Evolutionary conservation across 495 filamentous ascomycete genomes (phyloP), one percentile per base, ranked within the genome.

Genomic region (Penicillium paxilli): DNA sequence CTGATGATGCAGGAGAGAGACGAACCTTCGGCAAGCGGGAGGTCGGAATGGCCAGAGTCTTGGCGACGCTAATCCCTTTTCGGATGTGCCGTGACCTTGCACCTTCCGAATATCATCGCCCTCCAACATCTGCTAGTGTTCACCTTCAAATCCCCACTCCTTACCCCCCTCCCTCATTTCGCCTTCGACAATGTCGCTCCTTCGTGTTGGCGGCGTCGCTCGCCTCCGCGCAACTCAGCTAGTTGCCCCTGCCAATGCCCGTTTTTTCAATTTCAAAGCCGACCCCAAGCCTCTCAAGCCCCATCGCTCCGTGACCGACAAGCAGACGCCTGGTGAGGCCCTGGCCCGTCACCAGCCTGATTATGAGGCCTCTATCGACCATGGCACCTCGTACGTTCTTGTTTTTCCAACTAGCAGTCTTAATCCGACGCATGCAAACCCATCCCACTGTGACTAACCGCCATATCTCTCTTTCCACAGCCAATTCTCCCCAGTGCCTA

Each of bases 401-500:
- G n/a, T n/a, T n/a, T n/a, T n/a, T n/a, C n/a, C n/a, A n/a, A n/a
- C n/a, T n/a, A n/a, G n/a, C n/a, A 17, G 16, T n/a, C 14, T n/a
- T 8, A 19, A 12, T 16, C 35, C 35, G 20, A 17, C 33, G 47
- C 11, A 25, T 30, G 40, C 44, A 51, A 33, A 54, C 38, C 25
- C 26, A n/a, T n/a, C n/a, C n/a, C n/a, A n/a, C n/a, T 47, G 32
- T 52, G 38, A 42, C 68, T 73, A 62, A 74, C 52, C 41, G 41
- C 20, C 35, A 56, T 44, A 44, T 32, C 35, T 35, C 37, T 44
- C n/a, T 16, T 35, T 52, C 12, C 28, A 23, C 58, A 96, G 92
- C 47, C 82, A 81, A 66, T 98, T 91, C 75, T 95, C 93, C 26
- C 93, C 91, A 20, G 83, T 96, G 38, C 92, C 94, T 51, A 90